phyloP scores from a whole-genome alignment of 2,329 filamentous ascomycete genomes.

The Purpureocillium lavendulum region DNA sequence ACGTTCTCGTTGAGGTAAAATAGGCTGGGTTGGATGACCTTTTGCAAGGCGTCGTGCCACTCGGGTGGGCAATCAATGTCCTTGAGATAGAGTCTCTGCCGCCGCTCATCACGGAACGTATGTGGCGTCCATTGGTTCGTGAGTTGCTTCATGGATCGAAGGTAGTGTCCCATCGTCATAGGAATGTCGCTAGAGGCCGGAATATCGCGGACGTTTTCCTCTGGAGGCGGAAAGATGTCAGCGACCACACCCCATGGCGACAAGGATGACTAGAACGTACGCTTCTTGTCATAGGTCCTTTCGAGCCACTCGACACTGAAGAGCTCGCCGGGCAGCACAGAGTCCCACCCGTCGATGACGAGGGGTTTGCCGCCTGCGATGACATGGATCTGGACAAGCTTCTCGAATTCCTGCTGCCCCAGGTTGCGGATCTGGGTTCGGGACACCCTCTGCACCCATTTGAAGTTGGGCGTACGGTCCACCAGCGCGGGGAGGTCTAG shows the following conservation, averaged over 20 bases:
- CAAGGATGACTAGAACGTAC: constrained; percentile 34
- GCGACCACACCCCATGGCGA: too few species aligned
- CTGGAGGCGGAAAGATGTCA: constrained; percentile 31
- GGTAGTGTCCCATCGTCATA: constrained; percentile 83
- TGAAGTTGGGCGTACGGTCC: constrained; percentile 72
- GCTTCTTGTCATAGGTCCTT: constrained; percentile 68
- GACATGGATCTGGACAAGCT: constrained; percentile 75
- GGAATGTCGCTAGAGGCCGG: constrained; percentile 63
- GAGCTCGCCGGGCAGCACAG: constrained; percentile 63
- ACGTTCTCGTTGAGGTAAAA: constrained; percentile 87
- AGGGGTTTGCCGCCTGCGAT: constrained; percentile 79
- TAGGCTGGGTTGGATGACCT: constrained; percentile 69
- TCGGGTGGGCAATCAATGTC: constrained; percentile 90
- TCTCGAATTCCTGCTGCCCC: constrained; percentile 74
- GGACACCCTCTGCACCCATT: constrained; percentile 75
- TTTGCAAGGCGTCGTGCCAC: constrained; percentile 74
- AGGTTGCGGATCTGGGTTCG: constrained; percentile 70
- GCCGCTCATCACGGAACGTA: constrained; percentile 69
- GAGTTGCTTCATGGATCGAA: constrained; percentile 77
- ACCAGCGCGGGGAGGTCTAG: constrained; percentile 72
- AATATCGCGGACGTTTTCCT: constrained; percentile 80
- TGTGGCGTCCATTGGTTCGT: constrained; percentile 70
- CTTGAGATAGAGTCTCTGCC: constrained; percentile 88
- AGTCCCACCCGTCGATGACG: constrained; percentile 83
- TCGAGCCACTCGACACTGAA: constrained; percentile 79